Evolutionary conservation across 208 protist species (phyloP).

Genomic region (Blastocrithidia nonstop): DNA sequence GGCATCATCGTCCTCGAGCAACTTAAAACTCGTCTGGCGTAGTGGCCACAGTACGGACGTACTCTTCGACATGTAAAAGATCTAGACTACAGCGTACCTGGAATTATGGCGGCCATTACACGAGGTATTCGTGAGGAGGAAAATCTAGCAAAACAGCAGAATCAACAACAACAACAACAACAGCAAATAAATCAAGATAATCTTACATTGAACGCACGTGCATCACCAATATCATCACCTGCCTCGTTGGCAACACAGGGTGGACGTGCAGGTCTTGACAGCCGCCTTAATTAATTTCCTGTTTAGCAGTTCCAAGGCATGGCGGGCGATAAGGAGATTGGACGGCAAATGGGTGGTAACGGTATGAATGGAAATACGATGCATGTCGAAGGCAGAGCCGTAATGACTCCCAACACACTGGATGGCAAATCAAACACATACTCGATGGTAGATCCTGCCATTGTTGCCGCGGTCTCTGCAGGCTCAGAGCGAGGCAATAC

Average conservation of each 20-base stretch:
- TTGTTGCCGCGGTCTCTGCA: slow-evolving; percentile 29
- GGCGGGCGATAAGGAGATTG: background rate
- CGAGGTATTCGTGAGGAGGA: slow-evolving; percentile 69
- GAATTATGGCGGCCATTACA: slow-evolving; percentile 79
- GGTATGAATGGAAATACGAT: no score
- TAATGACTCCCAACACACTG: slow-evolving; percentile 7
- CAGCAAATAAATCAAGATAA: no score
- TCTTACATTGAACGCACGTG: no score
- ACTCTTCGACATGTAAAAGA: slow-evolving; percentile 69
- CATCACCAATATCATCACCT: no score
- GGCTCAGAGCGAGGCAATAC: slow-evolving; percentile 14
- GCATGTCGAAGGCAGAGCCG: no score
- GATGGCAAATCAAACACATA: slow-evolving; percentile 11
- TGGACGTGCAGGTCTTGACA: no score
- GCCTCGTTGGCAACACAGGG: slow-evolving; percentile 10
- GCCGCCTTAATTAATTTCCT: no score
- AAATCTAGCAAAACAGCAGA: slow-evolving; percentile 9
- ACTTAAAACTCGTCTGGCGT: slow-evolving; percentile 87
- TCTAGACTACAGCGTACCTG: slow-evolving; percentile 77
- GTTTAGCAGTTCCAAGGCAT: no score
- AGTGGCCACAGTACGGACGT: slow-evolving; percentile 92
- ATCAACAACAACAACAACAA: no score
- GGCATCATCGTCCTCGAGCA: slow-evolving; percentile 90
- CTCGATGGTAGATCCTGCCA: slow-evolving; percentile 48
- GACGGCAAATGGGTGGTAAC: background rate